Evolutionary conservation across 1,139 yeast genomes (phyloP).

Genomic region (Geotrichum restrictum): DNA sequence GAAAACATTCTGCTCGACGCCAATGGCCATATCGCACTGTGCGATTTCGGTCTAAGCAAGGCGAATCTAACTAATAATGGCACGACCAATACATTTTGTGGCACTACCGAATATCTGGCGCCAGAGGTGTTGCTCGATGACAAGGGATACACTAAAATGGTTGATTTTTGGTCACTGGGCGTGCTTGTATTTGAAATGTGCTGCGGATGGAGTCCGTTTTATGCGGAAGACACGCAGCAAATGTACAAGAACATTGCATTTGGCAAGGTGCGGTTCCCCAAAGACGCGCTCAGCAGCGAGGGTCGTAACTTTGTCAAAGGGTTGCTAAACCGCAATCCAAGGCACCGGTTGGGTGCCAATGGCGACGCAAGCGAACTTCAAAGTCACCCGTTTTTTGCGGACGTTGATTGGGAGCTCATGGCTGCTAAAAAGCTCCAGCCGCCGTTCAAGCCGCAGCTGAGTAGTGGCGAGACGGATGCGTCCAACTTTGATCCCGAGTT

Average conservation of each 20-base stretch:
- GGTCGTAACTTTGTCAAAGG: constrained; percentile 96
- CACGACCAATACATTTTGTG: constrained; percentile 97
- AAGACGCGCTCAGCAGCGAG: constrained; percentile 84
- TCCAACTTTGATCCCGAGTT: constrained; percentile 98
- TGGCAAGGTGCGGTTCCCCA: constrained; percentile 95
- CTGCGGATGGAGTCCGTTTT: constrained; percentile 98
- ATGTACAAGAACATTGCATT: constrained; percentile 98
- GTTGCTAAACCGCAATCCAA: constrained; percentile 87
- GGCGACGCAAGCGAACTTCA: constrained; percentile 89
- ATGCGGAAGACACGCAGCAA: constrained; percentile 95
- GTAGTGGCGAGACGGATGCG: constrained; percentile 77
- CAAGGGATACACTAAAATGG: constrained; percentile 91
- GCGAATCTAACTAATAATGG: constrained; percentile 85
- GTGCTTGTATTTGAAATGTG: constrained; percentile 92
- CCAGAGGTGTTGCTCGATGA: constrained; percentile 91
- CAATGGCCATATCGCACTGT: constrained; percentile 94
- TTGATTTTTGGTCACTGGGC: constrained; percentile 98
- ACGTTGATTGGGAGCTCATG: constrained; percentile 82
- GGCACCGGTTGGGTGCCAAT: constrained; percentile 84
- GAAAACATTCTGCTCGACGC: constrained; percentile 92
- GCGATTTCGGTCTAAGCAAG: constrained; percentile 94
- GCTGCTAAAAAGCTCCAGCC: constrained; percentile 83
- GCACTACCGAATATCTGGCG: constrained; percentile 95
- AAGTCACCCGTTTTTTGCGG: constrained; percentile 86
- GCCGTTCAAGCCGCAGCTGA: constrained; percentile 85